phyloP scores from a whole-genome alignment of 2,329 filamentous ascomycete species.

The Erysiphe pulchra region DNA sequence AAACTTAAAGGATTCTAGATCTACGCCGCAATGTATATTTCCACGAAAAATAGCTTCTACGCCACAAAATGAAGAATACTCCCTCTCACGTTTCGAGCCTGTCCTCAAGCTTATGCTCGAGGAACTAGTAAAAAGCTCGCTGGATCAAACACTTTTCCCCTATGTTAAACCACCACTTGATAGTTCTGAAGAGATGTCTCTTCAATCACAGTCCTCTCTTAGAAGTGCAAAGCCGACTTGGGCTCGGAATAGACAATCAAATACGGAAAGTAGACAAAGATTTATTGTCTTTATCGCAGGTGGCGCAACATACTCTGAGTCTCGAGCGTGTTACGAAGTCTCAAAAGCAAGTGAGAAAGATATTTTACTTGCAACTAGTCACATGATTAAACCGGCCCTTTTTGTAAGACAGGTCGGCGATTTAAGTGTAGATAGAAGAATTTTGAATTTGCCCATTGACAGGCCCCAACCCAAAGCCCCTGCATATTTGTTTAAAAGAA shows the following conservation, averaged over 20 bases:
- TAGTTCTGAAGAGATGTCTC: constrained; percentile 29
- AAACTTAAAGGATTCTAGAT: constrained; percentile 53
- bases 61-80: constrained; percentile 45
- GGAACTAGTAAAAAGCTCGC: constrained; percentile 34
- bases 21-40: constrained; percentile 42
- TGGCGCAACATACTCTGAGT: constrained; percentile 80
- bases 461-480: constrained; percentile 60
- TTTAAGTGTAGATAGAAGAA: constrained; percentile 46
- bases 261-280: constrained; percentile 61
- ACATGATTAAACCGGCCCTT: constrained; percentile 70
- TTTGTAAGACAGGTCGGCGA: constrained; percentile 68
- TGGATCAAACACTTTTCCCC: constrained; percentile 43
- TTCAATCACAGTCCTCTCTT: constrained; percentile 43
- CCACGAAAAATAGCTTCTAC: constrained; percentile 31
- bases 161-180: constrained; percentile 45
- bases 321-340: constrained; percentile 70
- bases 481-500: constrained; percentile 60
- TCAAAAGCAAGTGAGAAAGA: constrained; percentile 49
- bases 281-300: constrained; percentile 89
- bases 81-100: constrained; percentile 69
- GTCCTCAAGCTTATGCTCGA: constrained; percentile 66
- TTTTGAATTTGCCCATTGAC: constrained; percentile 59
- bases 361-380: constrained; percentile 67
- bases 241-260: constrained; percentile 57
- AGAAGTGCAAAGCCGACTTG: constrained; percentile 85